These are phyloP conservation scores for Colletotrichum tanaceti DNA, from an alignment of 2,329 filamentous ascomycete species.

Conservation along the genomic window DNA sequence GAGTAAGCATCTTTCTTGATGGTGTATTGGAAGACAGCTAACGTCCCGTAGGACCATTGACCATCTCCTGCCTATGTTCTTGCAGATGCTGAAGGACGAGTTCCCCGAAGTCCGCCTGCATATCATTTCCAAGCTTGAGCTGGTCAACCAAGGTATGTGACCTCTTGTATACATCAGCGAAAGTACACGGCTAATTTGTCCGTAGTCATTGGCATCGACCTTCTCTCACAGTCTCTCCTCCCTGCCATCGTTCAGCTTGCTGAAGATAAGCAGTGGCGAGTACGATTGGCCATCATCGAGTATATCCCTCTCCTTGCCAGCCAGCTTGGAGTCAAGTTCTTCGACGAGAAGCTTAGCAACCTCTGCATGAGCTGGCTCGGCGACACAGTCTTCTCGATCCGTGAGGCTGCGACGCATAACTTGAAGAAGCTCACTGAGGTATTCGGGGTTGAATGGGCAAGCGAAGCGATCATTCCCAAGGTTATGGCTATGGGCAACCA, in stretches of 20 bases:
- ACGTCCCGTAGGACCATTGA: constrained; percentile 79
- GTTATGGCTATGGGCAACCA: constrained; percentile 99
- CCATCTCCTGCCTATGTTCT: constrained; percentile 97
- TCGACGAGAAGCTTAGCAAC: constrained; percentile 94
- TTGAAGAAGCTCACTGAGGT: constrained; percentile 98
- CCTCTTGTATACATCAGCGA: too few relatives aligned
- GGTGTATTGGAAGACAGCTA: constrained; percentile 9
- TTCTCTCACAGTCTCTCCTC: constrained; percentile 94
- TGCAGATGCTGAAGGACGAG: constrained; percentile 99
- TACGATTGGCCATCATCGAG: constrained; percentile 97
- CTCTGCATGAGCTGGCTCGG: constrained; percentile 99
- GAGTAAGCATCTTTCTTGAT: constrained; percentile 73
- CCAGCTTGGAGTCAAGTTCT: constrained; percentile 96
- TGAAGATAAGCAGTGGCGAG: constrained; percentile 99
- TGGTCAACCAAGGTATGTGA: constrained; percentile 88
- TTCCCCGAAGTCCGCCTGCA: constrained; percentile 98
- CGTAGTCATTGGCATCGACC: constrained; percentile 94
- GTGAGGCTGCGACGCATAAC: constrained; percentile 96
- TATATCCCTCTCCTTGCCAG: constrained; percentile 97
- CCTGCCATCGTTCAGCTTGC: constrained; percentile 97
- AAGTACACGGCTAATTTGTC: constrained; percentile 12
- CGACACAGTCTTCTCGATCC: constrained; percentile 98
- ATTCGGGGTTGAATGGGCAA: constrained; percentile 98
- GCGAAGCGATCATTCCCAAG: constrained; percentile 96
- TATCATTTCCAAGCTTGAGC: constrained; percentile 99